Conservation (phyloP, 75 land plant species). For the Isoetes taiwanensis region DNA sequence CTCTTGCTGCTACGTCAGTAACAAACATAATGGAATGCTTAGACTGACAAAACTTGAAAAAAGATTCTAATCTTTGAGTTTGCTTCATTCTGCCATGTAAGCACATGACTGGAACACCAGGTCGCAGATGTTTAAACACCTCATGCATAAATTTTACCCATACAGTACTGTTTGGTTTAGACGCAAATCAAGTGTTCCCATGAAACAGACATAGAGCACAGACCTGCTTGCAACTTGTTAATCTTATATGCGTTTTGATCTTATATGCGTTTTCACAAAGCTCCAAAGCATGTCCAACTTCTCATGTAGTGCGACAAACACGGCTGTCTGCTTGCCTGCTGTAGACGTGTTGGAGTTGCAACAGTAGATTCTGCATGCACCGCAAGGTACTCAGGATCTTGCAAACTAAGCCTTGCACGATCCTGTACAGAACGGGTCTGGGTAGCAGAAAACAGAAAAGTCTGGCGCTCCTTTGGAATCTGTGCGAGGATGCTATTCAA, state of each 20-base stretch:
- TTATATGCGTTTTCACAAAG: conserved; percentile 79
- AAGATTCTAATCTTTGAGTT: conserved; percentile 46
- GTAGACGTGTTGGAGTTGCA: conserved; percentile 75
- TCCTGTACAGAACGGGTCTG: conserved; percentile 92
- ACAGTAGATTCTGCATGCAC: conserved; percentile 86
- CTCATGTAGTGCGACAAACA: conserved; percentile 72
- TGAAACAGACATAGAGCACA: not conserved
- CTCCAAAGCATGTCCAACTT: conserved; percentile 95
- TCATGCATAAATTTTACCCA: conserved; percentile 88
- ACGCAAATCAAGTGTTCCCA: too few relatives aligned
- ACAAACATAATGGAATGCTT: conserved; percentile 62
- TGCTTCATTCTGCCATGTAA: conserved; percentile 93
- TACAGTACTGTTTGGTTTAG: conserved; percentile 2
- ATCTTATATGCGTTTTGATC: conserved; percentile 73
- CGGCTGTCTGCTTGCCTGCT: conserved; percentile 71
- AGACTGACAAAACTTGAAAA: conserved; percentile 51
- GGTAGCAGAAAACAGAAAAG: conserved; percentile 91
- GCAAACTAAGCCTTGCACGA: conserved; percentile 88
- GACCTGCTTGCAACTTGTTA: conserved; percentile 93
- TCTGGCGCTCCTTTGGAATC: conserved; percentile 66
- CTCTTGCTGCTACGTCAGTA: conserved; percentile 93
- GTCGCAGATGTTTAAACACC: conserved; percentile 75
- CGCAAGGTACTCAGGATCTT: conserved; percentile 86
- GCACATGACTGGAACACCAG: conserved; percentile 73
- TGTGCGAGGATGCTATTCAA: conserved; percentile 79